These are phyloP conservation scores for Cytidiella melzeri DNA, from an alignment of 768 basidiomycete species.

Conservation along the genomic window DNA sequence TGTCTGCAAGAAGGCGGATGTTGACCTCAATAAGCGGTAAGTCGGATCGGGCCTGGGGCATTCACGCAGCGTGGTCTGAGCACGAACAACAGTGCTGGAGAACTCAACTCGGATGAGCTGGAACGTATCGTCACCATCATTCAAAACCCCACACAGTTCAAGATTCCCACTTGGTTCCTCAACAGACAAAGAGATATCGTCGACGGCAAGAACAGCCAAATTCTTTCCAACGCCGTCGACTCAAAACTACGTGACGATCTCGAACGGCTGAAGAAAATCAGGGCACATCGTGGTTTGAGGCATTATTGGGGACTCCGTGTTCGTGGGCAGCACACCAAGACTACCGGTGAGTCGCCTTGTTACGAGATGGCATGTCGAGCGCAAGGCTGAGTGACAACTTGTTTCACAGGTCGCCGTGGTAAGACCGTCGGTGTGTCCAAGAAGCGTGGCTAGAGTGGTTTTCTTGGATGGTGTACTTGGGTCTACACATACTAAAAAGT, in stretches of 20 bases:
- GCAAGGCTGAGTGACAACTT: neutral
- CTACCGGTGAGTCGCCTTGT: slow-evolving; percentile 73
- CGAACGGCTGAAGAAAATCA: slow-evolving; percentile 98
- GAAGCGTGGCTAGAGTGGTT: slow-evolving; percentile 54
- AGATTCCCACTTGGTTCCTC: slow-evolving; percentile 98
- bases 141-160: slow-evolving; percentile 99
- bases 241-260: slow-evolving; percentile 98
- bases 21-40: slow-evolving; percentile 97
- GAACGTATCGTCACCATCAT: slow-evolving; percentile 99
- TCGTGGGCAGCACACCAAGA: slow-evolving; percentile 99
- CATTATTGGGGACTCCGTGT: slow-evolving; percentile 95
- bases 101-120: slow-evolving; percentile 98
- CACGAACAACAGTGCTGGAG: slow-evolving; percentile 97
- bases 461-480: neutral
- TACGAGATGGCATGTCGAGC: too few species aligned
- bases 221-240: slow-evolving; percentile 94
- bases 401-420: slow-evolving; percentile 72
- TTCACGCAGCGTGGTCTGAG: too few species aligned
- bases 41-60: slow-evolving; percentile 24
- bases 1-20: slow-evolving; percentile 99
- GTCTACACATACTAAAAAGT: neutral
- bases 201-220: slow-evolving; percentile 95
- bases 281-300: slow-evolving; percentile 89
- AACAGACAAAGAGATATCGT: slow-evolving; percentile 98
- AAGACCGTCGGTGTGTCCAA: slow-evolving; percentile 97